Base-by-base conservation (phyloP, 495 filamentous ascomycete species). In the Penicillium nucicola region DNA sequence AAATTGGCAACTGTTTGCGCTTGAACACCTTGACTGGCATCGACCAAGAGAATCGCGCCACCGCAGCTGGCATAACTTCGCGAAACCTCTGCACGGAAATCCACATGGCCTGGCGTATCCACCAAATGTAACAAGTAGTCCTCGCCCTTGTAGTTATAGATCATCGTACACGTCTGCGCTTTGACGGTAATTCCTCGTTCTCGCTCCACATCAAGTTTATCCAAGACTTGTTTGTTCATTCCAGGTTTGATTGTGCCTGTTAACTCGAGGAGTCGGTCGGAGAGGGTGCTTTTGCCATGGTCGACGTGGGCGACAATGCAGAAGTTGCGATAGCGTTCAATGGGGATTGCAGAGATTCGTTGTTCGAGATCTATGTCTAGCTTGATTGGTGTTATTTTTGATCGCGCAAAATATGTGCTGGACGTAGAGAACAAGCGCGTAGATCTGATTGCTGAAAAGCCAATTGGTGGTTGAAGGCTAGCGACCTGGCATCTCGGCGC, bases 261-360 rank as follows among this genome's bases (percentile, higher is more conserved):
- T 56, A 96, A 77, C 76, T 98, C 95, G 25, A 98, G 81, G 25
- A 98, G 74, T 9, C 93, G 86, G 56, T 98, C 93, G 50, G 82
- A 87, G 49, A 98, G 87, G 5, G 93, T 98, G 53, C 85, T 90
- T 67, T 98, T 98, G 64, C 93, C 93, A 84, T 98, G 93, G 70
- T 98, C 93, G 69, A 98, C 95, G 67, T 98, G 93, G 5, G 93
- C 93, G 45, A 98, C 93, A 61, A 98, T 97, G 65, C 93, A 98
- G 64, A 98, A 81, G 66, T 98, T 98, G 32, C 93, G 86, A 67
- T 89, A 98, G 14, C 92, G 86, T 23, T 90, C 87, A 53, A 97
- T 82, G 4, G 93, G 93, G 52, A 98, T 96, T 1, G 79, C 84
- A 9, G 87, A 77, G 45, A 98, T 97, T 57, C 93, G 80, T 34